phyloP scores from a whole-genome alignment of 2,329 filamentous ascomycete genomes.

The Lasiodiplodia sp. region DNA sequence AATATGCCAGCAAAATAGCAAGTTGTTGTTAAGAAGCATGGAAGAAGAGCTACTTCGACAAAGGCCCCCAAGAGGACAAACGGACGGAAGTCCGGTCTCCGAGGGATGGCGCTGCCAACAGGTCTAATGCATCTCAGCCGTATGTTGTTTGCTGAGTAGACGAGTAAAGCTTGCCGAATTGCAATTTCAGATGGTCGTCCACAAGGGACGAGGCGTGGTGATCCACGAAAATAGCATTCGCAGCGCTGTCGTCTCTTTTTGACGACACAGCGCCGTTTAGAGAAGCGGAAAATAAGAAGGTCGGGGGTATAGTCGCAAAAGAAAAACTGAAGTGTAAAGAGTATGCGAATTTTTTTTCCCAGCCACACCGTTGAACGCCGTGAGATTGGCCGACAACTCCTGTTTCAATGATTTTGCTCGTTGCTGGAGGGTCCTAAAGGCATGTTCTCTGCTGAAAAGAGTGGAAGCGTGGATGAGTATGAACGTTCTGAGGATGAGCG shows the following conservation, averaged over 20 bases:
- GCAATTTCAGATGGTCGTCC: background rate
- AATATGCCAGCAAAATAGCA: background rate
- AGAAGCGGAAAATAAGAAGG: background rate
- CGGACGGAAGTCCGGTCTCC: background rate
- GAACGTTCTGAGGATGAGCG: constrained; percentile 2
- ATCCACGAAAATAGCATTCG: constrained; percentile 1
- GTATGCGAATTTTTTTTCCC: constrained; percentile 24
- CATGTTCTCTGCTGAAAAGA: constrained; percentile 2
- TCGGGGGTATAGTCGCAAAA: background rate
- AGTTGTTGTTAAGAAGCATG: background rate
- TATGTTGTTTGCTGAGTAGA: background rate
- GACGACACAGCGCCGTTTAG: background rate
- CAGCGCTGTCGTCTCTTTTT: background rate
- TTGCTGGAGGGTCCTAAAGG: background rate
- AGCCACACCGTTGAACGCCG: constrained; percentile 25
- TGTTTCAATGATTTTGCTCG: constrained; percentile 3
- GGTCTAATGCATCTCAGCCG: background rate
- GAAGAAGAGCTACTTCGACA: background rate
- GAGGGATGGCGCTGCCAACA: background rate
- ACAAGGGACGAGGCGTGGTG: background rate
- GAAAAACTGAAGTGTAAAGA: background rate
- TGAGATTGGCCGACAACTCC: constrained; percentile 18
- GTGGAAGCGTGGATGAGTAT: background rate
- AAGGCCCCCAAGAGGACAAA: background rate
- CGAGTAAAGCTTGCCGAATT: background rate